Evolutionary conservation across 805 yeast species (phyloP).

Genomic region (Candida hungchunana): DNA sequence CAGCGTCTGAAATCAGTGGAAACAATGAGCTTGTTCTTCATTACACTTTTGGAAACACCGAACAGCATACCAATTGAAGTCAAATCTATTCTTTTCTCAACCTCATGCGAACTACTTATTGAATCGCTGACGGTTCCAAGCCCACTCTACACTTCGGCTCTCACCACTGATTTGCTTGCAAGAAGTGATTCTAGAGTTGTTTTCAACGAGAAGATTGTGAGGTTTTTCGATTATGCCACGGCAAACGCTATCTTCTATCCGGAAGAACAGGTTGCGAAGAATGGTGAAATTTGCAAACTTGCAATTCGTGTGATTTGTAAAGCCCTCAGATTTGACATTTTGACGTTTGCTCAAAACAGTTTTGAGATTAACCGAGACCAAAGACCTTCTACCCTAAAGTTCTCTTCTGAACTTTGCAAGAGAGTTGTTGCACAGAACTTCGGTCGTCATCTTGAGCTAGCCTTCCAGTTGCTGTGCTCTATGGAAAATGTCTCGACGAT

Average conservation of each 20-base stretch:
- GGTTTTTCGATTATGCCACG: conserved; percentile 30
- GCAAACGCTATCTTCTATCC: conserved; percentile 30
- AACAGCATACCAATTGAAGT: conserved; percentile 31
- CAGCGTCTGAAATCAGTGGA: conserved; percentile 51
- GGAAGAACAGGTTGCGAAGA: conserved; percentile 23
- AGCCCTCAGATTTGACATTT: conserved; percentile 44
- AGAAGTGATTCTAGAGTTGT: conserved; percentile 48
- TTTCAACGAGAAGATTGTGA: conserved; percentile 33
- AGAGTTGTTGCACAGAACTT: conserved; percentile 27
- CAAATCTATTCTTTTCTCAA: conserved; percentile 32
- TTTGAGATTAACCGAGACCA: conserved; percentile 31
- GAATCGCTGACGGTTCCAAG: conserved; percentile 14
- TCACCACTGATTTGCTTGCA: conserved; percentile 36
- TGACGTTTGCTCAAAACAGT: conserved; percentile 38
- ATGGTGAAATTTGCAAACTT: conserved; percentile 30
- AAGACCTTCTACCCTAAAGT: conserved; percentile 29
- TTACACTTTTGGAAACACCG: conserved; percentile 35
- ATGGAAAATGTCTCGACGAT: conserved; percentile 29
- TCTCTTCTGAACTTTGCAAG: conserved; percentile 28
- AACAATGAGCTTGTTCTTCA: conserved; percentile 44
- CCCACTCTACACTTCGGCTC: conserved; percentile 22
- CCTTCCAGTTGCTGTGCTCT: conserved; percentile 22
- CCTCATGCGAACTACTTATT: conserved; percentile 20
- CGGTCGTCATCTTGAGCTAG: conserved; percentile 19
- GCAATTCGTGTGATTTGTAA: conserved; percentile 36